Conservation (phyloP, 352 stramenopile species). For the Pythium insidiosum region DNA sequence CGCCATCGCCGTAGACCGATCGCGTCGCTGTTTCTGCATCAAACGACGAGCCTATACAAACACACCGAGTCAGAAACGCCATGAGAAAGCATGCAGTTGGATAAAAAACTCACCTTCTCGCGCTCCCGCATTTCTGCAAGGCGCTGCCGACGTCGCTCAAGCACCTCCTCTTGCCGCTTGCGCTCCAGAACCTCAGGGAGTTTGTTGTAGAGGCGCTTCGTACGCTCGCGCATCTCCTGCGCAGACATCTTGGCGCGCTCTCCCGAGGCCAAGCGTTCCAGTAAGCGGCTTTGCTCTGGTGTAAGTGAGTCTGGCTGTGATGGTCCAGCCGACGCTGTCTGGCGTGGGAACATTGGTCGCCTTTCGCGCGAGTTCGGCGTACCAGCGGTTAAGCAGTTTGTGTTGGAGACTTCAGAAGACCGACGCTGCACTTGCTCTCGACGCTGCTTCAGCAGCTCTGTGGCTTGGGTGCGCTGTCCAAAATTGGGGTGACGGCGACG, state of each 20-base stretch:
- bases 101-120: conserved; percentile 61
- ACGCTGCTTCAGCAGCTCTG: conserved; percentile 22
- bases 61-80: no score
- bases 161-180: conserved; percentile 64
- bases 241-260: conserved; percentile 44
- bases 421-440: conserved; percentile 13
- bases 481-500: conserved; percentile 48
- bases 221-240: conserved; percentile 65
- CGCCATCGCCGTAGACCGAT: conserved; percentile 8
- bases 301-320: conserved; percentile 1
- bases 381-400: background rate
- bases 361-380: background rate
- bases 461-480: conserved; percentile 15
- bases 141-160: conserved; percentile 50
- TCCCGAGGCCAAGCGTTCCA: conserved; percentile 39
- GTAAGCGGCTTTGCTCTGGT: conserved; percentile 16
- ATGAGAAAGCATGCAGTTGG: no score
- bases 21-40: conserved; percentile 41
- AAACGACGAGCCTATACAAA: conserved; percentile 31
- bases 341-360: no score
- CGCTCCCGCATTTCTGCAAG: conserved; percentile 58
- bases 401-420: background rate
- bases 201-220: conserved; percentile 49
- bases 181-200: conserved; percentile 66
- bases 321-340: background rate